A percentile compares a stretch with the other conserved stretches of the same genome.
These are phyloP conservation scores for Aspergillus indologenus DNA, from an alignment of 495 filamentous ascomycete genomes.

Conservation along the genomic window DNA sequence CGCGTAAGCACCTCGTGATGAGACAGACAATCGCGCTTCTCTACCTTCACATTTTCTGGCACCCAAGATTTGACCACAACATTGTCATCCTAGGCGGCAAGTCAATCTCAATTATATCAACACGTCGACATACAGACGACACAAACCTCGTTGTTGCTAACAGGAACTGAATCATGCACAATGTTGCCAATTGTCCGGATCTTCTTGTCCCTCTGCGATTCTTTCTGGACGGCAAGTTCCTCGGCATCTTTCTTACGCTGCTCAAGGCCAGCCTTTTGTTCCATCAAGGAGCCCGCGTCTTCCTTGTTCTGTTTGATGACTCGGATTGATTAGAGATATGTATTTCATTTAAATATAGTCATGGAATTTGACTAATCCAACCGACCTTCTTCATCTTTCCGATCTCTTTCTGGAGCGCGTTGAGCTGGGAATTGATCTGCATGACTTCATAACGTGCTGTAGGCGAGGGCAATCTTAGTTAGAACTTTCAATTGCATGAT, in stretches of 20 bases:
- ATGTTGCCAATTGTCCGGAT: constrained; percentile 87
- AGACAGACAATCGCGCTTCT: constrained; percentile 72
- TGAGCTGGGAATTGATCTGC: constrained; percentile 78
- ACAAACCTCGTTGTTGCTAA: constrained; percentile 78
- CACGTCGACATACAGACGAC: neutral
- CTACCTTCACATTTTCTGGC: constrained; percentile 64
- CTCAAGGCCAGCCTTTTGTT: constrained; percentile 71
- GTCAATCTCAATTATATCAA: constrained; percentile 61
- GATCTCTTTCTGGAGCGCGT: constrained; percentile 84
- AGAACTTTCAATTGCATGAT: neutral
- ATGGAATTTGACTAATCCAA: neutral
- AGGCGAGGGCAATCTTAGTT: constrained; percentile 7
- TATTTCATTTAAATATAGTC: neutral
- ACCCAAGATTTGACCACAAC: constrained; percentile 70
- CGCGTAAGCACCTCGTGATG: constrained; percentile 92
- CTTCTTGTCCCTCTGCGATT: constrained; percentile 67
- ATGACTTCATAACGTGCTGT: constrained; percentile 75
- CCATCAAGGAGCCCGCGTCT: constrained; percentile 69
- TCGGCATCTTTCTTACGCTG: constrained; percentile 76
- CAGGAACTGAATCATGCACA: constrained; percentile 88
- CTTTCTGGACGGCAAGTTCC: constrained; percentile 69
- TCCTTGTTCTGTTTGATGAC: constrained; percentile 65
- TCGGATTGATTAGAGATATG: neutral
- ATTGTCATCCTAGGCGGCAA: constrained; percentile 67
- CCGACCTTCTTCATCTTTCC: constrained; percentile 85